Percentiles rank a stretch among this genome's conserved stretches.
Conservation (phyloP, 345 rosid genomes). For the Gossypium stocksii region DNA sequence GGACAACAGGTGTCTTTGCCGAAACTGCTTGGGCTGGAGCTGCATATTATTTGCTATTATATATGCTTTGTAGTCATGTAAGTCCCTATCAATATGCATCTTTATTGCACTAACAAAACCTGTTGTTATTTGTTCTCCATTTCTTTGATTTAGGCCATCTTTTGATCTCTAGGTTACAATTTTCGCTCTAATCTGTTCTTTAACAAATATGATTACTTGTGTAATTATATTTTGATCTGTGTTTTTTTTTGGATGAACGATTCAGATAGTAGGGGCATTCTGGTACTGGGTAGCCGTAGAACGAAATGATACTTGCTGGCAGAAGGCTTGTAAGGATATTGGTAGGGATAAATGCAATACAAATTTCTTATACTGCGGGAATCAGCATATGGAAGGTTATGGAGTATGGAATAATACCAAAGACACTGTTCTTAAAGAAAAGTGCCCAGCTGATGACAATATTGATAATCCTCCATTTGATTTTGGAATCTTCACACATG, state of each 20-base stretch:
- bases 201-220: neutral
- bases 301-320: slow-evolving; percentile 84
- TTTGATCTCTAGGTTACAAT: slow-evolving; percentile 7
- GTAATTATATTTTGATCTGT: slow-evolving; percentile 10
- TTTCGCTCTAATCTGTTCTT: neutral
- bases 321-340: slow-evolving; percentile 30
- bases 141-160: slow-evolving; percentile 11
- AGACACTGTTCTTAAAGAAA: slow-evolving; percentile 22
- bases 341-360: slow-evolving; percentile 27
- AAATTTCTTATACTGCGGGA: slow-evolving; percentile 72
- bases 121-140: neutral
- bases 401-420: slow-evolving; percentile 40
- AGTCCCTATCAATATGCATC: slow-evolving; percentile 30
- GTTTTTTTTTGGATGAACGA: slow-evolving; percentile 11
- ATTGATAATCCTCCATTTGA: slow-evolving; percentile 51
- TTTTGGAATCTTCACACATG: slow-evolving; percentile 66
- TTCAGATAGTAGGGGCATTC: slow-evolving; percentile 88
- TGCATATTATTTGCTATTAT: slow-evolving; percentile 79
- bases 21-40: slow-evolving; percentile 99
- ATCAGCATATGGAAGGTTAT: slow-evolving; percentile 44
- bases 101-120: slow-evolving; percentile 6
- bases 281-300: slow-evolving; percentile 91
- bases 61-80: slow-evolving; percentile 99
- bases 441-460: slow-evolving; percentile 34
- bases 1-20: slow-evolving; percentile 93